Conservation (phyloP, 2,329 filamentous ascomycete genomes). For the Ophiostoma ulmi region DNA sequence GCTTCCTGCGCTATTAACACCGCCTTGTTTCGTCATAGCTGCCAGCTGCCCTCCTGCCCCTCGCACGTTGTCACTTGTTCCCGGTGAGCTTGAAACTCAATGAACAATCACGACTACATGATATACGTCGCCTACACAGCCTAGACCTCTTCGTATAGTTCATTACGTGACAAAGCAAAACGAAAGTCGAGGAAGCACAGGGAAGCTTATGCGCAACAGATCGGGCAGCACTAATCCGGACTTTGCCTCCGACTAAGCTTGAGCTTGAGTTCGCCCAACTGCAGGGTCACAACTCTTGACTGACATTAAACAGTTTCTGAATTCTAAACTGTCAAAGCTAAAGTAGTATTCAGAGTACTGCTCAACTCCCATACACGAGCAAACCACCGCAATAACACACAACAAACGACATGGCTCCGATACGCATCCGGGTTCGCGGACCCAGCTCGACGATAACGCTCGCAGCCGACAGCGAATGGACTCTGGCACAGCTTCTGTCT, state of each 20-base stretch:
- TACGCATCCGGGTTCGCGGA: slow-evolving; percentile 71
- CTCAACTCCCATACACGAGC: neutral
- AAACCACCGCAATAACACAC: neutral
- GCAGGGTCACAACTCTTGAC: neutral
- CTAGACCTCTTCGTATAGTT: neutral
- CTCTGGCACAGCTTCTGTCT: slow-evolving; percentile 55
- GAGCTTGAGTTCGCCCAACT: neutral
- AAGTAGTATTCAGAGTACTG: neutral
- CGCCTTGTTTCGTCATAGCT: slow-evolving; percentile 1
- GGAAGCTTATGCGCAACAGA: neutral
- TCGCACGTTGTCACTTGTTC: neutral
- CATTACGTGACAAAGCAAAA: neutral
- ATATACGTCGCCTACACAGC: neutral
- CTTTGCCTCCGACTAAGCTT: neutral
- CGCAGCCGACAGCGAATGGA: slow-evolving; percentile 54
- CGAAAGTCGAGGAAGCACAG: slow-evolving; percentile 2
- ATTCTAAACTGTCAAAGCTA: neutral
- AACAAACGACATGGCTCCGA: slow-evolving; percentile 21
- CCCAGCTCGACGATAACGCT: slow-evolving; percentile 68
- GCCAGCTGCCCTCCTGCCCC: neutral
- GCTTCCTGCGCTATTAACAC: neutral
- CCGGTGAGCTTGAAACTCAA: no score
- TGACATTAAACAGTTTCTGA: neutral
- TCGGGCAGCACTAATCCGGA: neutral
- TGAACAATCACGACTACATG: neutral